Evolutionary conservation across 2,329 filamentous ascomycete species (phyloP), one percentile per base, ranked within the genome.

Genomic region (Talaromyces sp.): DNA sequence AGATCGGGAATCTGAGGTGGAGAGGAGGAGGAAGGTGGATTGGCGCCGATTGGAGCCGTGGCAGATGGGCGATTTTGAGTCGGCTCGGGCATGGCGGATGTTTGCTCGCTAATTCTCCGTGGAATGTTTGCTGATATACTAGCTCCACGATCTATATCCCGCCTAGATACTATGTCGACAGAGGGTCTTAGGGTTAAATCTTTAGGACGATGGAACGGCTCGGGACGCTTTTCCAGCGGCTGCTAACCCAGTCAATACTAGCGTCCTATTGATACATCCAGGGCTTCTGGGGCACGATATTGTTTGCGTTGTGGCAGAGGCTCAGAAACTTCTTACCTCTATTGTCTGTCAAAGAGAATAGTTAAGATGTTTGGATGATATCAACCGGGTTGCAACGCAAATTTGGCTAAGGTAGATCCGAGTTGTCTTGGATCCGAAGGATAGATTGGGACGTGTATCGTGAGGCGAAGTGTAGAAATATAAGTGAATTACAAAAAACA

Each of bases 151-250:
- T 15, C 5, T 43, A 27, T 22, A n/a, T 43, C 38, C 13, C n/a
- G 49, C 58, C 15, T 61, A 25, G 29, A 51, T 25, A 13, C 36
- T 31, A n/a, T 31, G n/a, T 36, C 53, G 31, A 38, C 11, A 22
- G 29, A 56, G n/a, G 31, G 25, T 56, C 19, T 36, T 56, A 56
- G 31, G 53, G 31, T 38, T 29, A 25, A 38, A 36, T 58, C 51
- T 63, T 45, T 45, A 47, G 63, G 17, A 34, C 27, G 64, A 51
- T 54, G 36, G 36, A 36, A 40, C 60, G 64, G 64, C 56, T 62
- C 64, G 64, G 60, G 31, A 60, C 60, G 60, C 29, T 62, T 63
- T 51, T 45, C 64, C 64, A 60, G 60, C 51, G 53, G 60, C 59
- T 63, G 43, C 64, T 66, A 63, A 54, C 53, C 43, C 15, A 27